Percentiles rank a stretch among this genome's conserved stretches.
phyloP scores from a whole-genome alignment of 306 rosid species.

The Aeschynomene evenia region DNA sequence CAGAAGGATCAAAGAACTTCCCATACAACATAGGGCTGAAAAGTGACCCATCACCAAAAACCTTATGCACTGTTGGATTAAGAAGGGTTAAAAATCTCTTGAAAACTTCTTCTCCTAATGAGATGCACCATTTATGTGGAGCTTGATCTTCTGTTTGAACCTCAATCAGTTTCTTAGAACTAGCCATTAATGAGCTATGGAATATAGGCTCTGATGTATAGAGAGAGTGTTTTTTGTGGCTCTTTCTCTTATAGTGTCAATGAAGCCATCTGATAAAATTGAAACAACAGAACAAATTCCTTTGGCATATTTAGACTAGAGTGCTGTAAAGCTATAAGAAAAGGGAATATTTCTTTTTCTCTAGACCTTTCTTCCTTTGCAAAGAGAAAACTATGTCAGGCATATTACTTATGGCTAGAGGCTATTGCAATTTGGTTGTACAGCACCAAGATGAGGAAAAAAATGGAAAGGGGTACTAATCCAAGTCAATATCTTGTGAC shows the following conservation, averaged over 20 bases:
- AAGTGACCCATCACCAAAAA: conserved; percentile 79
- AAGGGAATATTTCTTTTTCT: conserved; percentile 60
- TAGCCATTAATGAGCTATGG: conserved; percentile 36
- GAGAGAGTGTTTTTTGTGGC: conserved; percentile 34
- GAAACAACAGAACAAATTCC: conserved; percentile 68
- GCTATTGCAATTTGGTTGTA: conserved; percentile 31
- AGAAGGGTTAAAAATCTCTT: conserved; percentile 56
- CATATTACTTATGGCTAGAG: conserved; percentile 36
- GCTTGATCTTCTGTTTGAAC: conserved; percentile 63
- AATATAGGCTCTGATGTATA: conserved; percentile 38
- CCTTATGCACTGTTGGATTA: conserved; percentile 53
- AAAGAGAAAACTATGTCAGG: conserved; percentile 43
- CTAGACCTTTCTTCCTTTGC: conserved; percentile 33
- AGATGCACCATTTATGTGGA: conserved; percentile 74
- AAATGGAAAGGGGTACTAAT: conserved; percentile 33
- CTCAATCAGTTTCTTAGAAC: conserved; percentile 58
- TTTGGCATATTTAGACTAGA: conserved; percentile 52
- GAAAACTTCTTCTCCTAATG: conserved; percentile 77
- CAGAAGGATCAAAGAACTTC: conserved; percentile 93
- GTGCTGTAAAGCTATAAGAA: conserved; percentile 73
- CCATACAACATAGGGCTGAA: conserved; percentile 94
- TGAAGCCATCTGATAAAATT: conserved; percentile 38
- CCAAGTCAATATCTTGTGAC: conserved; percentile 28
- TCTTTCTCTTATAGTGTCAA: conserved; percentile 53
- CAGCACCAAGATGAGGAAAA: conserved; percentile 34